These are phyloP conservation scores for Tuber brumale DNA, from an alignment of 495 filamentous ascomycete genomes.

Conservation along the genomic window DNA sequence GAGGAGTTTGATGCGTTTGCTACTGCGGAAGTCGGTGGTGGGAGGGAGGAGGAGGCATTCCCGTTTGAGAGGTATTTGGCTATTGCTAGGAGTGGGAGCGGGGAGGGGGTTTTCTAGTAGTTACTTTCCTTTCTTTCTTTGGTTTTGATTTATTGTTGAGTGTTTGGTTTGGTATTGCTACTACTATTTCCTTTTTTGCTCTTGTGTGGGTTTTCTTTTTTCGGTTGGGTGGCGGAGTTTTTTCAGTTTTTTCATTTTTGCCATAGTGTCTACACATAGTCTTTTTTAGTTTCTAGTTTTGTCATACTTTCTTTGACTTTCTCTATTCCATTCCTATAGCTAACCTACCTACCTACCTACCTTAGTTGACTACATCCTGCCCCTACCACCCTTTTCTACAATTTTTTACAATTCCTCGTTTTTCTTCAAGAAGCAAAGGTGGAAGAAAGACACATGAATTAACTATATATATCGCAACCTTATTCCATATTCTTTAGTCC, in stretches of 20 bases:
- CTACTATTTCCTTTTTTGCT: neutral
- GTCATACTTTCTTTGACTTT: neutral
- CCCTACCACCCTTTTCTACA: neutral
- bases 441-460: neutral
- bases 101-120: constrained; percentile 27
- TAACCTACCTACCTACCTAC: neutral
- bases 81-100: neutral
- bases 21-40: constrained; percentile 10
- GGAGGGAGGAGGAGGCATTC: constrained; percentile 25
- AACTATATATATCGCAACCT: neutral
- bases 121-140: neutral
- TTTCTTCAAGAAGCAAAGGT: neutral
- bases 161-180: neutral
- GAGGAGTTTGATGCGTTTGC: constrained; percentile 11
- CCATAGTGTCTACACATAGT: neutral
- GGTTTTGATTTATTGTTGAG: neutral
- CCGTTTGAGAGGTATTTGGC: constrained; percentile 30
- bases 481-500: neutral
- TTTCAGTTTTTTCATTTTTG: neutral
- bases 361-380: neutral
- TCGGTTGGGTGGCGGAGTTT: neutral
- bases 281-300: neutral
- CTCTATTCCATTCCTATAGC: neutral
- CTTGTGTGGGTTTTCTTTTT: neutral
- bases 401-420: neutral